phyloP scores from a whole-genome alignment of 371 early-diverging fungal genomes.

The Rhizopus delemar region DNA sequence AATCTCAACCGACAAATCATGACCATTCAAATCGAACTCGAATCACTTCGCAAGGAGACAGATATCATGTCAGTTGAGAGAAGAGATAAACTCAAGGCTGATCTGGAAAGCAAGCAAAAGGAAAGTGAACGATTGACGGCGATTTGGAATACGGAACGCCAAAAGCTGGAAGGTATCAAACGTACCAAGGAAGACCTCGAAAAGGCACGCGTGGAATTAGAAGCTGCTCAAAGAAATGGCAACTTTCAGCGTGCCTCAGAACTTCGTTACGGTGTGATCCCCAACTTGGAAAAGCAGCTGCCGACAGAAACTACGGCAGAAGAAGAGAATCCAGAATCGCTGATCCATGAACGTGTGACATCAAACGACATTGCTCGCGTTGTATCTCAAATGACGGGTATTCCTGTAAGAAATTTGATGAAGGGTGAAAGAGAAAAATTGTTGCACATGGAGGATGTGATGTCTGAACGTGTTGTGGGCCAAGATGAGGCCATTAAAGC shows the following conservation, averaged over 20 bases:
- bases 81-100: slow-evolving; percentile 63
- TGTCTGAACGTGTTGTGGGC: slow-evolving; percentile 80
- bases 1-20: slow-evolving; percentile 74
- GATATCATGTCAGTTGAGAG: slow-evolving; percentile 73
- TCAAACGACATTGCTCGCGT: slow-evolving; percentile 86
- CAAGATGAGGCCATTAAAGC: slow-evolving; percentile 77
- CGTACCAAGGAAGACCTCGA: slow-evolving; percentile 71
- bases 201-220: slow-evolving; percentile 77
- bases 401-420: slow-evolving; percentile 81
- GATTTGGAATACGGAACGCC: slow-evolving; percentile 75
- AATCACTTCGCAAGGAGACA: slow-evolving; percentile 74
- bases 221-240: slow-evolving; percentile 68
- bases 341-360: slow-evolving; percentile 86
- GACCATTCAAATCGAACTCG: slow-evolving; percentile 75
- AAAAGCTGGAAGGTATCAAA: slow-evolving; percentile 73
- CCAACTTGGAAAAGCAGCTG: slow-evolving; percentile 75
- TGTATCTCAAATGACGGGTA: slow-evolving; percentile 85
- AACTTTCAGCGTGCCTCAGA: slow-evolving; percentile 78
- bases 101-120: slow-evolving; percentile 64
- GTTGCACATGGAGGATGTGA: slow-evolving; percentile 72
- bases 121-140: slow-evolving; percentile 63
- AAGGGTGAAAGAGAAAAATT: slow-evolving; percentile 84
- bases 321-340: slow-evolving; percentile 57
- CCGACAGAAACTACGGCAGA: slow-evolving; percentile 48
- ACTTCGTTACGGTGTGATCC: slow-evolving; percentile 86